Conservation (phyloP, 805 yeast genomes). For the Candida krabiensis region DNA sequence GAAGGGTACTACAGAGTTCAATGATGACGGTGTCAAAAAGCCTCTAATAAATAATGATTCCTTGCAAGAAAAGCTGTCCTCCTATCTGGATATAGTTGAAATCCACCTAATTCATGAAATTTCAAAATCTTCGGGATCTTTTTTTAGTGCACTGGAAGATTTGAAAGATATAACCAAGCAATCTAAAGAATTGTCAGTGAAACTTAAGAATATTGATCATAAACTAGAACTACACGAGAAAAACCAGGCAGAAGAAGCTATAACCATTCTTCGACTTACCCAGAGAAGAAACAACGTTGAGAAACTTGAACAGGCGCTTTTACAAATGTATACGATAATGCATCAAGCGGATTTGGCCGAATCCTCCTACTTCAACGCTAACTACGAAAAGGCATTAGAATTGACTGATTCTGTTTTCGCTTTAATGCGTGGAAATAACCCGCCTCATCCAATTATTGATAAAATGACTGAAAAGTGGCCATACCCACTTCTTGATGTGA, state of each 20-base stretch:
- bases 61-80: constrained; percentile 75
- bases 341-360: constrained; percentile 52
- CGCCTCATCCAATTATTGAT: constrained; percentile 28
- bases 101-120: constrained; percentile 78
- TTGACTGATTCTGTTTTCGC: constrained; percentile 56
- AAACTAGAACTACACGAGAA: constrained; percentile 48
- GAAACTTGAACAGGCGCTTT: constrained; percentile 58
- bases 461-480: constrained; percentile 43
- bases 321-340: constrained; percentile 50
- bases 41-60: constrained; percentile 50
- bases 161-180: constrained; percentile 61
- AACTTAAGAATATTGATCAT: constrained; percentile 45
- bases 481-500: constrained; percentile 40
- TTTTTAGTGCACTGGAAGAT: constrained; percentile 82
- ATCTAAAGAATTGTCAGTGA: constrained; percentile 50
- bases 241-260: constrained; percentile 50
- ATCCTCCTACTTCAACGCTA: constrained; percentile 41
- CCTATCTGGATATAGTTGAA: constrained; percentile 84
- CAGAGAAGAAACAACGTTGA: constrained; percentile 59
- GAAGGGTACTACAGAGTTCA: constrained; percentile 32
- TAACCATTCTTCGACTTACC: constrained; percentile 48
- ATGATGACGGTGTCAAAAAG: constrained; percentile 32
- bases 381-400: constrained; percentile 56
- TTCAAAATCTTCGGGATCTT: constrained; percentile 78
- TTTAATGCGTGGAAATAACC: constrained; percentile 54